These are phyloP conservation scores for Ophiostoma perfectum DNA, from an alignment of 2,329 filamentous ascomycete genomes.

Conservation along the genomic window DNA sequence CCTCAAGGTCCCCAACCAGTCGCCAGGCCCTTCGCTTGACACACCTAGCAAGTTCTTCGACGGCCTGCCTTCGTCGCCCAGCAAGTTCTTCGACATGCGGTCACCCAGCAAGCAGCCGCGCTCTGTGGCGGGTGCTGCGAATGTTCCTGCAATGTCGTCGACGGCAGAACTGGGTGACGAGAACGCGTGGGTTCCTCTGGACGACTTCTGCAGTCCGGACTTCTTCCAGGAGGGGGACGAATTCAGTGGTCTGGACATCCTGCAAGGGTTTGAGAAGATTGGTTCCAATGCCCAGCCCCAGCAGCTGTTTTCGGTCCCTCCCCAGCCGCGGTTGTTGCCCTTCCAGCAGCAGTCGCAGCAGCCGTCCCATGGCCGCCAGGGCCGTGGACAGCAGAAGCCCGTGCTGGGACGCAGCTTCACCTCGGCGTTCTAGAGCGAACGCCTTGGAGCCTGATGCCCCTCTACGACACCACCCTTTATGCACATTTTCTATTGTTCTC, in stretches of 20 bases:
- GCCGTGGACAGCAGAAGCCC: conserved; percentile 33
- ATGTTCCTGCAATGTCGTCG: neutral
- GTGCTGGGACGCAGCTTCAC: conserved; percentile 38
- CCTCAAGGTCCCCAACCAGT: conserved; percentile 44
- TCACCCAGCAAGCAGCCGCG: conserved; percentile 36
- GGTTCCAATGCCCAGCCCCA: conserved; percentile 42
- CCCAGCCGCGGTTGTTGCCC: conserved; percentile 34
- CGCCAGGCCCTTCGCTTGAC: conserved; percentile 40
- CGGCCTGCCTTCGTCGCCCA: conserved; percentile 51
- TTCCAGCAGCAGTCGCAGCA: conserved; percentile 31
- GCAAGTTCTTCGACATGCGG: conserved; percentile 43
- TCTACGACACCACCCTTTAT: neutral
- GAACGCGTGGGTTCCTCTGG: conserved; percentile 41
- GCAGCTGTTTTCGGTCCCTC: conserved; percentile 27
- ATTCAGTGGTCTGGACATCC: conserved; percentile 60
- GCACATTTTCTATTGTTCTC: neutral
- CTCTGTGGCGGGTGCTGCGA: conserved; percentile 29
- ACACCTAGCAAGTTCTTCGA: conserved; percentile 56
- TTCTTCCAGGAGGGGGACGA: conserved; percentile 57
- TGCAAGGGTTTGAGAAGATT: conserved; percentile 72
- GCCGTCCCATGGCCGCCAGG: conserved; percentile 28
- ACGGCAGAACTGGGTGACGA: conserved; percentile 35
- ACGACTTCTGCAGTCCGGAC: conserved; percentile 51
- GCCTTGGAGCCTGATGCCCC: neutral
- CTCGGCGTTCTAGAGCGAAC: conserved; percentile 33